Evolutionary conservation across 164 flowering plant species (phyloP), one percentile per base, ranked within the genome.

Genomic region (Vitis riparia): DNA sequence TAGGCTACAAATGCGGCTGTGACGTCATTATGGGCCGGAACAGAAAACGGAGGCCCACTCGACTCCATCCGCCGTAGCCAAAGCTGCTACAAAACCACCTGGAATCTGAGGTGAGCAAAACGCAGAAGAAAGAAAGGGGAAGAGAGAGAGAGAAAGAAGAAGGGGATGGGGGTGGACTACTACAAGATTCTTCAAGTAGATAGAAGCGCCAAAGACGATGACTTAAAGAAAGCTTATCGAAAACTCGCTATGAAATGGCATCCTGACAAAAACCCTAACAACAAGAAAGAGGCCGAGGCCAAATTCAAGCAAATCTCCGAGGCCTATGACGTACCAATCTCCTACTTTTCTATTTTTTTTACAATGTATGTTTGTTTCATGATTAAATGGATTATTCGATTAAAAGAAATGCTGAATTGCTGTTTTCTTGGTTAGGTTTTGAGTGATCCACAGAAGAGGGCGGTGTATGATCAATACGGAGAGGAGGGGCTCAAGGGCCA

Each of bases 201-300:
- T 53, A 67, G 85, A 30, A 84, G 17, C 61, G 92, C 98, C 13
- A 92, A 77, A 12, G 98, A 94, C 0, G 97, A 92, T 30, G 98
- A 94, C 73, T 76, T 94, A 82, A 94, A 94, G 84, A 92, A 94
- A 80, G 90, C 97, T 0, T 93, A 93, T 73, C 85, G 97, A 2
- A 93, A 89, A 63, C 91, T 93, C 29, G 97, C 97, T 64, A 93
- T 93, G 98, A 93, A 91, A 68, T 93, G 98, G 97, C 97, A 93
- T 62, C 97, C 98, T 5, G 94, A 93, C 63, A 93, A 93, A 59
- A 93, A 91, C 89, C 98, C 98, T 73, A 85, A 77, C 76, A 88
- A 78, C 84, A 93, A 93, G 77, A 89, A 88, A 65, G 95, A 90
- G 2, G 96, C 97, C 66, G 98, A 94, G 61, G 97, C 97, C 71